These are phyloP conservation scores for Ceratocystis colombiana DNA, from an alignment of 2,329 filamentous ascomycete genomes.

Conservation along the genomic window DNA sequence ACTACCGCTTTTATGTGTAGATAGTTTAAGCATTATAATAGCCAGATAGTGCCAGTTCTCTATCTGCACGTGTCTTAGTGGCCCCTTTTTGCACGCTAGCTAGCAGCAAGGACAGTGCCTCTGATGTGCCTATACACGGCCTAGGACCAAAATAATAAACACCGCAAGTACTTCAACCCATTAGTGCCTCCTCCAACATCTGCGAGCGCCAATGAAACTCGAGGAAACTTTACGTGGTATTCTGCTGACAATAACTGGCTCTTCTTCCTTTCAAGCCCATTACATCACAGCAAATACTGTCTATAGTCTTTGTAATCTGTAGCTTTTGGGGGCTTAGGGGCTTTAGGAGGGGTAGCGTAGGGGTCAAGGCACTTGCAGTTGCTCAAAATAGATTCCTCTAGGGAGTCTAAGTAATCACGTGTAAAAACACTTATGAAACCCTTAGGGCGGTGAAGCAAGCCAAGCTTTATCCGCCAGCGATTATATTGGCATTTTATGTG, in stretches of 20 bases:
- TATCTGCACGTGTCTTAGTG: slow-evolving; percentile 11
- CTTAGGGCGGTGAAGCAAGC: neutral
- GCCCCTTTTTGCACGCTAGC: neutral
- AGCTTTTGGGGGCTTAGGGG: neutral
- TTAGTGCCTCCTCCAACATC: neutral
- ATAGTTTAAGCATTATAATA: neutral
- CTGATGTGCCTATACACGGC: neutral
- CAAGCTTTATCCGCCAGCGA: neutral
- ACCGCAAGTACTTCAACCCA: neutral
- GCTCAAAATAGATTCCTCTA: slow-evolving; percentile 6
- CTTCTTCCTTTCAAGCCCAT: neutral
- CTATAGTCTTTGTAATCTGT: neutral
- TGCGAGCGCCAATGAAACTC: neutral
- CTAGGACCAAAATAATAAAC: neutral
- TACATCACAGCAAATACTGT: neutral
- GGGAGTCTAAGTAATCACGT: neutral
- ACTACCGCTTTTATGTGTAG: slow-evolving; percentile 12
- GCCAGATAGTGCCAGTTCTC: neutral
- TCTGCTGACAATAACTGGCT: slow-evolving; percentile 12
- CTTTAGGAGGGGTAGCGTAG: neutral
- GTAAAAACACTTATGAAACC: neutral
- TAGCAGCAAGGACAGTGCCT: neutral
- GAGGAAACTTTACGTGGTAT: neutral
- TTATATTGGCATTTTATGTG: neutral
- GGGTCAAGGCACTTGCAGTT: neutral